These are phyloP conservation scores for Castanea crenata DNA, from an alignment of 306 rosid species.

Conservation along the genomic window DNA sequence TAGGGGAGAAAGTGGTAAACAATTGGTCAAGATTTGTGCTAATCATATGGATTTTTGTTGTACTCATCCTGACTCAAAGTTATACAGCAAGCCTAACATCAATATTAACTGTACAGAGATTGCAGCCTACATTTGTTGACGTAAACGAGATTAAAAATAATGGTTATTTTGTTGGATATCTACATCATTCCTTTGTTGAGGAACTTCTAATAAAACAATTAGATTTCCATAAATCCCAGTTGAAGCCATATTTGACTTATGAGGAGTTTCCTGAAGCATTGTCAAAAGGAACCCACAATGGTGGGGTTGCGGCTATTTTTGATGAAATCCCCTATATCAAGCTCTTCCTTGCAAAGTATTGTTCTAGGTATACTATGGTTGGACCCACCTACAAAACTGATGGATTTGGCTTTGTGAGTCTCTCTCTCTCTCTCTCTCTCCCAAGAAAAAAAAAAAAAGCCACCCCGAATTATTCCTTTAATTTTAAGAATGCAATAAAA, in stretches of 20 bases:
- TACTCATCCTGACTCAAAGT: background rate
- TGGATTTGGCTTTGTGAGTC: constrained; percentile 52
- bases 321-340: no score
- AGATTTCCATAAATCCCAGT: constrained; percentile 15
- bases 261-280: no score
- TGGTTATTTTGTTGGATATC: constrained; percentile 31
- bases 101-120: no score
- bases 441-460: no score
- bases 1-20: constrained; percentile 29
- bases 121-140: no score
- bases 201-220: constrained; percentile 15
- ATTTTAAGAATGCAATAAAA: no score
- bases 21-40: constrained; percentile 37
- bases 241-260: background rate
- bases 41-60: constrained; percentile 44
- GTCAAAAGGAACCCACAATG: no score
- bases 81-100: no score
- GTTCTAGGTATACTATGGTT: constrained; percentile 23
- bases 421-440: background rate
- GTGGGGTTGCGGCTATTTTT: no score
- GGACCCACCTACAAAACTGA: constrained; percentile 48
- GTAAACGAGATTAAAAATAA: constrained; percentile 16
- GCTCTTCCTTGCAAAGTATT: no score
- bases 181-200: constrained; percentile 16
- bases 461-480: no score